Percentiles rank a stretch among this genome's conserved stretches.
phyloP scores from a whole-genome alignment of 371 early-diverging fungal genomes.

The Amoeboradix gromovi region DNA sequence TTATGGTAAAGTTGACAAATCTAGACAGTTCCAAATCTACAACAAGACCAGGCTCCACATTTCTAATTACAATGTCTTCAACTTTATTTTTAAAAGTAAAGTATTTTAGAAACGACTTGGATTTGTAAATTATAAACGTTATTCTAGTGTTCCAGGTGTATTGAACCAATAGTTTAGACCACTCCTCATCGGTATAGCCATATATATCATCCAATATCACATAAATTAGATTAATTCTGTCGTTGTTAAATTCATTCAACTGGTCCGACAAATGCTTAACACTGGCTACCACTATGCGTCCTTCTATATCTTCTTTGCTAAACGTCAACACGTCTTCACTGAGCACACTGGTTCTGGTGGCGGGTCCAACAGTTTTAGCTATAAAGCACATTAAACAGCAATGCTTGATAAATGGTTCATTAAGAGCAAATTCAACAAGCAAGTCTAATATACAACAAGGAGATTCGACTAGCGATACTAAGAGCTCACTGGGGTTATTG shows the following conservation, averaged over 20 bases:
- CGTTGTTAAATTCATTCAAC: too few species aligned
- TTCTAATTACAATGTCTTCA: conserved; percentile 79
- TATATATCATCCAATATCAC: too few species aligned
- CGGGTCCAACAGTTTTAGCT: too few species aligned
- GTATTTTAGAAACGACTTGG: conserved; percentile 53
- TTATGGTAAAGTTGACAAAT: conserved; percentile 72
- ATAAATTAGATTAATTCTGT: too few species aligned
- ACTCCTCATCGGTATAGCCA: too few species aligned
- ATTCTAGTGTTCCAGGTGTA: conserved; percentile 13
- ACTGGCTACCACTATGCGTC: too few species aligned
- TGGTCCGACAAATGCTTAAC: too few species aligned
- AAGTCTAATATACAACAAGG: background rate
- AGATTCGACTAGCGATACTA: background rate
- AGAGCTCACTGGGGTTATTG: background rate
- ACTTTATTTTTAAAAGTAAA: conserved; percentile 38
- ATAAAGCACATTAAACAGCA: too few species aligned
- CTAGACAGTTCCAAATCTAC: conserved; percentile 78
- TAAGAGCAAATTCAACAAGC: background rate
- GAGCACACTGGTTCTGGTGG: too few species aligned
- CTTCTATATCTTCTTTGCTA: too few species aligned
- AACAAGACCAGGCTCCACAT: conserved; percentile 88
- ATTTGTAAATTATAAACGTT: conserved; percentile 55
- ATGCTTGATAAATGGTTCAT: background rate
- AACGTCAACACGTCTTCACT: too few species aligned
- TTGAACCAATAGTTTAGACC: too few species aligned